These are phyloP conservation scores for Coniella vitis DNA, from an alignment of 2,329 filamentous ascomycete species.

Conservation along the genomic window DNA sequence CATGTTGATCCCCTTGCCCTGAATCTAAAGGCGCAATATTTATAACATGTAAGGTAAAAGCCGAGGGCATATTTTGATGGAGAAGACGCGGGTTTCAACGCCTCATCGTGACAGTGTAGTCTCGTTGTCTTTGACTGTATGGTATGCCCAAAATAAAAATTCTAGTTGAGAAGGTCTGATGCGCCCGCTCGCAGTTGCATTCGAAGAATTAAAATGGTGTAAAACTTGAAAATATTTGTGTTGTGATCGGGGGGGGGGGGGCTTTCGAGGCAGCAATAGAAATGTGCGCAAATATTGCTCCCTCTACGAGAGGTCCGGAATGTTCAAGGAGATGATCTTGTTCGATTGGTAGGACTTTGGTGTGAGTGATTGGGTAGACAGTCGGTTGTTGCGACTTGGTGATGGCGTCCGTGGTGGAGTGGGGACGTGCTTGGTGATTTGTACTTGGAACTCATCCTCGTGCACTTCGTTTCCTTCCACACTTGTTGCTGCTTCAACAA, in stretches of 20 bases:
- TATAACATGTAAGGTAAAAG: too few relatives aligned
- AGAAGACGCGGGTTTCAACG: too few relatives aligned
- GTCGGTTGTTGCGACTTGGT: conserved; percentile 9
- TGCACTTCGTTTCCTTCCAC: not conserved
- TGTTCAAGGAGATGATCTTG: conserved; percentile 1
- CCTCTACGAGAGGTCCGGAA: not conserved
- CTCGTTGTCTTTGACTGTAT: too few relatives aligned
- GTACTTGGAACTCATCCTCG: too few relatives aligned
- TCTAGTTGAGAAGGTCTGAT: conserved; percentile 5
- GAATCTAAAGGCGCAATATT: too few relatives aligned
- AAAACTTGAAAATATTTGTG: conserved; percentile 9
- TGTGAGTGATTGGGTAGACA: conserved; percentile 15
- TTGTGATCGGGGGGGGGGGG: too few relatives aligned
- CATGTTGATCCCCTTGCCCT: too few relatives aligned
- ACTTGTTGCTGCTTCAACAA: not conserved
- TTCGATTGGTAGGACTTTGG: conserved; percentile 6
- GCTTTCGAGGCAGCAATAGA: too few relatives aligned
- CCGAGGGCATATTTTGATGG: too few relatives aligned
- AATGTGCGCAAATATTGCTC: not conserved
- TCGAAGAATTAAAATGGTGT: conserved; percentile 12
- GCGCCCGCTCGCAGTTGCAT: conserved; percentile 4
- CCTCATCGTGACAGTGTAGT: too few relatives aligned
- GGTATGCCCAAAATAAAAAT: not conserved
- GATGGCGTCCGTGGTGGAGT: conserved; percentile 11
- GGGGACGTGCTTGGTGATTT: not conserved